phyloP scores from a whole-genome alignment of 805 yeast genomes.

The Yarrowia sp. region DNA sequence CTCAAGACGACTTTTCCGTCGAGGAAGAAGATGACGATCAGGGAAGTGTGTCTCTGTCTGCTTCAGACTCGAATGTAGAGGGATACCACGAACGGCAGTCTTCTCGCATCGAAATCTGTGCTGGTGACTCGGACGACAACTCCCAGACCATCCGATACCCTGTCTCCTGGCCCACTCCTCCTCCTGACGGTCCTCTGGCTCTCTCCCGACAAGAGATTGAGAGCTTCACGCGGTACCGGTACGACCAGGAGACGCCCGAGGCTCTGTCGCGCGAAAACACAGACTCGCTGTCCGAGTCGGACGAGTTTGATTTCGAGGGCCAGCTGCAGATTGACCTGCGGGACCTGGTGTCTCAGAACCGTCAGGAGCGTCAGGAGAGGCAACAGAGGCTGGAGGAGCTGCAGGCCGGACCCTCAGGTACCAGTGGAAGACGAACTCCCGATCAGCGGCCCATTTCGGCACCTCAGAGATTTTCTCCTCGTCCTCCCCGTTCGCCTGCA shows the following conservation, averaged over 20 bases:
- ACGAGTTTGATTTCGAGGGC: conserved; percentile 5
- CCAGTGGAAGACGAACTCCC: not conserved
- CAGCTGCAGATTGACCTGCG: not conserved
- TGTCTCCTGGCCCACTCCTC: conserved; percentile 29
- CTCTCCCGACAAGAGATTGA: not conserved
- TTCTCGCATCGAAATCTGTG: not conserved
- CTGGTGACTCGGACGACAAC: conserved; percentile 17
- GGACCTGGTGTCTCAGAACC: not conserved
- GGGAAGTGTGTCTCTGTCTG: not conserved
- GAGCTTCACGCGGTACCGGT: not conserved
- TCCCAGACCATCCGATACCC: not conserved
- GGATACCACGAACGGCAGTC: conserved; percentile 4
- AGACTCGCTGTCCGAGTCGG: conserved; percentile 2
- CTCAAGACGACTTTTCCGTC: not conserved
- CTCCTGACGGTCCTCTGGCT: conserved; percentile 28
- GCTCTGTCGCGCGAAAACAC: not conserved
- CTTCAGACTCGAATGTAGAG: conserved; percentile 17
- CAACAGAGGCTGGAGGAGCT: not conserved
- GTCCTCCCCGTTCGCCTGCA: not conserved
- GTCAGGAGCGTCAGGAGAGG: not conserved
- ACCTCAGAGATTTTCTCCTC: not conserved
- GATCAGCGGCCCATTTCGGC: not conserved
- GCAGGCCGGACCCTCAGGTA: not conserved
- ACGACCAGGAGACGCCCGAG: not conserved
- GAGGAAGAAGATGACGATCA: not conserved